Percentiles rank a stretch among this genome's conserved stretches.
These are phyloP conservation scores for Trichosanthes truncata DNA, from an alignment of 306 rosid genomes.

Conservation along the genomic window DNA sequence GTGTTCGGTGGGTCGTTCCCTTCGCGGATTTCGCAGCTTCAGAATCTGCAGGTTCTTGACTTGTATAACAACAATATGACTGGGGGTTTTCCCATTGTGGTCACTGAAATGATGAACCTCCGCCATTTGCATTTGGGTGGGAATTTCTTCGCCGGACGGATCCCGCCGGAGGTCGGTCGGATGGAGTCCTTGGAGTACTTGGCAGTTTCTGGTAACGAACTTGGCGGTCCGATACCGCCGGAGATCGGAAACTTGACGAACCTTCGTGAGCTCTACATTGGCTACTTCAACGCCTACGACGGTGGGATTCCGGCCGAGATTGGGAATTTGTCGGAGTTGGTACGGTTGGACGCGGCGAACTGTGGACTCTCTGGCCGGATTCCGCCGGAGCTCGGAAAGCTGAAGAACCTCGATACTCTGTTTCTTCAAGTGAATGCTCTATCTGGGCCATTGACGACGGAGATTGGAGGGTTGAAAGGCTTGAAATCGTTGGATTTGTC, in stretches of 20 bases:
- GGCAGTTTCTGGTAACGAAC: slow-evolving; percentile 84
- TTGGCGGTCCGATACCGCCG: slow-evolving; percentile 55
- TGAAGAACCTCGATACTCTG: slow-evolving; percentile 71
- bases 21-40: slow-evolving; percentile 31
- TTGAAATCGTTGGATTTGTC: slow-evolving; percentile 86
- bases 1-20: slow-evolving; percentile 66
- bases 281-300: slow-evolving; percentile 55
- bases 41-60: slow-evolving; percentile 53
- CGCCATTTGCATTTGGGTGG: slow-evolving; percentile 90
- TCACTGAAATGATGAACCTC: slow-evolving; percentile 36
- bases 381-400: slow-evolving; percentile 42
- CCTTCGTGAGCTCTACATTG: slow-evolving; percentile 73
- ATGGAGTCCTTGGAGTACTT: slow-evolving; percentile 42
- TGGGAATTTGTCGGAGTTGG: slow-evolving; percentile 59
- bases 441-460: slow-evolving; percentile 41
- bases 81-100: slow-evolving; percentile 55
- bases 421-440: slow-evolving; percentile 88
- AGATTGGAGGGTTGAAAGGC: slow-evolving; percentile 55
- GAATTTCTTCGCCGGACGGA: slow-evolving; percentile 61
- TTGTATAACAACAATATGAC: slow-evolving; percentile 78
- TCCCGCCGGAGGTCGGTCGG: slow-evolving; percentile 64
- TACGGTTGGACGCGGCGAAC: slow-evolving; percentile 74
- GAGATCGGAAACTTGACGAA: slow-evolving; percentile 67
- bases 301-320: slow-evolving; percentile 75
- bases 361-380: slow-evolving; percentile 68